A percentile compares a stretch with the other conserved stretches of the same genome.
phyloP scores from a whole-genome alignment of 1,284 basidiomycete genomes.

The Fomitopsis schrenkii region DNA sequence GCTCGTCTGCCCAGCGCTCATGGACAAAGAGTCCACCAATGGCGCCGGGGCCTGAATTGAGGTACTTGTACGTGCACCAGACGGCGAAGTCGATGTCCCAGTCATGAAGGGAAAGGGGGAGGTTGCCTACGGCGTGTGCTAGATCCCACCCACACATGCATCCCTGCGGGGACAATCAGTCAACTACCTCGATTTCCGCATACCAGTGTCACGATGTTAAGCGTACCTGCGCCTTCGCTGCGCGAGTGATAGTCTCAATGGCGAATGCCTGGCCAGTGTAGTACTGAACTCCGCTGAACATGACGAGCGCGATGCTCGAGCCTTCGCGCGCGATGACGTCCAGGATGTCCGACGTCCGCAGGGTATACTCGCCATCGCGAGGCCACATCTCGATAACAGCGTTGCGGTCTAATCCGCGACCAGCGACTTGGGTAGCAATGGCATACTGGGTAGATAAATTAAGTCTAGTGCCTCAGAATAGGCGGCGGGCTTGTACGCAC shows the following conservation, averaged over 20 bases:
- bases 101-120: constrained; percentile 84
- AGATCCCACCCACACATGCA: constrained; percentile 95
- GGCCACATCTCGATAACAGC: constrained; percentile 82
- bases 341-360: constrained; percentile 90
- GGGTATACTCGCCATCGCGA: constrained; percentile 78
- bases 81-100: constrained; percentile 97
- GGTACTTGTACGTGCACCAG: constrained; percentile 98
- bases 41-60: constrained; percentile 93
- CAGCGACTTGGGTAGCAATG: constrained; percentile 80
- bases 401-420: constrained; percentile 77
- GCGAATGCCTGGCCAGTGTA: constrained; percentile 98
- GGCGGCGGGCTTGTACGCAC: constrained; percentile 19
- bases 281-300: constrained; percentile 92
- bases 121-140: constrained; percentile 94
- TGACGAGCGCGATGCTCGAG: constrained; percentile 77
- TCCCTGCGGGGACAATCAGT: constrained; percentile 47
- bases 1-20: constrained; percentile 67
- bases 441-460: constrained; percentile 71
- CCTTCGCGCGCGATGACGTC: constrained; percentile 72
- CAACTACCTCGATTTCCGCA: not conserved
- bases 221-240: constrained; percentile 74
- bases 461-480: not conserved
- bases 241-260: constrained; percentile 78
- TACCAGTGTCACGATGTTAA: not conserved
- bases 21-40: constrained; percentile 94